Base-by-base conservation (phyloP, 495 filamentous ascomycete species). In the Xylaria grammica region DNA sequence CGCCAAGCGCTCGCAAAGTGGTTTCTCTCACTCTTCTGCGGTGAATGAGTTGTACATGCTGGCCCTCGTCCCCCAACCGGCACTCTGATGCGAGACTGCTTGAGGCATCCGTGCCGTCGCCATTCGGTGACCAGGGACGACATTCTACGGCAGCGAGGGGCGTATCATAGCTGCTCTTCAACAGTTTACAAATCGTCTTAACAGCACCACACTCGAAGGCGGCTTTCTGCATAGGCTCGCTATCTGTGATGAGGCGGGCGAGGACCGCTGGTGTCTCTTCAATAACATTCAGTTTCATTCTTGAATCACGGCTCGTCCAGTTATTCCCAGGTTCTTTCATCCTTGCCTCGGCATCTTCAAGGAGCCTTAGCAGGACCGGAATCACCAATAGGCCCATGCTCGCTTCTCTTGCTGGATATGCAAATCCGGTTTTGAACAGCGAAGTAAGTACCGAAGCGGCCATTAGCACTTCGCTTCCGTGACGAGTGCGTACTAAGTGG, bases 141-240 rank as follows among this genome's bases (percentile, higher is more conserved):
- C 74, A 67, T 10, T 76, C 78, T 4, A 76, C 59, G 13, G 76
- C 71, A n/a, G 75, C 67, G 5, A 77, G 55, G 11, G 82, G 72
- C 0, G 84, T 77, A 36, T 86, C 84, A 69, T 84, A 85, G 15
- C 79, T 72, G 4, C 88, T 84, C 70, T 96, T 97, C 13, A 98
- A 77, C 19, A 97, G 78, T 67, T 89, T 87, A 15, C 88, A 90
- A 19, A 94, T 78, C 44, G 84, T 83, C 66, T 89, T 90, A 48
- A 97, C 86, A 6, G 87, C 89, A 55, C 84, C 83, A 55, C 89
- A 92, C 57, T 97, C 92, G 45, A 89, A 87, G 1, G 93, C 93
- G 49, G 93, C 88, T 65, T 88, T 90, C 75, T 97, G 94, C 54
- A 97, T 76, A 36, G 84, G 81, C 51, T 86, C 80, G 70, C 88